Percentiles rank a stretch among this genome's conserved stretches.
Evolutionary conservation across 345 rosid species (phyloP).

Genomic region (Trapa incisa): DNA sequence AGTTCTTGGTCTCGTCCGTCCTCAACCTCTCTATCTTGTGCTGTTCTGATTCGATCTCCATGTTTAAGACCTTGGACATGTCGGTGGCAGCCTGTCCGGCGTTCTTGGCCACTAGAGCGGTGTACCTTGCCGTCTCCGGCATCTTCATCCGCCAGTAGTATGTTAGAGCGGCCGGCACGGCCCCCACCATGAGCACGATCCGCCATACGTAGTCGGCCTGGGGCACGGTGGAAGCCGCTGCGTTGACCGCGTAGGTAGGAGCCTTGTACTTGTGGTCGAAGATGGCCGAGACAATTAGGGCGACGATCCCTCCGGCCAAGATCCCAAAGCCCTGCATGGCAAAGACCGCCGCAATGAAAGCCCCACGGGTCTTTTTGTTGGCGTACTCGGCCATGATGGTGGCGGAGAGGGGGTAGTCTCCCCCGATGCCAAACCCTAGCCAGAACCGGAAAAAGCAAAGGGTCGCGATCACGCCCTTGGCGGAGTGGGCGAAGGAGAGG

Average conservation of each 20-base stretch:
- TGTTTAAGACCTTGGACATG: constrained; percentile 64
- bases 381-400: constrained; percentile 86
- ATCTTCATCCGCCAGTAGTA: constrained; percentile 63
- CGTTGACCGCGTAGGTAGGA: constrained; percentile 21
- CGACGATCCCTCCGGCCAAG: constrained; percentile 44
- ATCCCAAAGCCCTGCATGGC: constrained; percentile 82
- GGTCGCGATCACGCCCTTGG: constrained; percentile 39
- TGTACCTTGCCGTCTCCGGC: constrained; percentile 85
- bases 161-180: constrained; percentile 51
- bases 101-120: constrained; percentile 52
- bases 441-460: constrained; percentile 79
- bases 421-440: constrained; percentile 83
- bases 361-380: constrained; percentile 61
- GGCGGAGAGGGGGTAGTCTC: constrained; percentile 79
- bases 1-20: constrained; percentile 17
- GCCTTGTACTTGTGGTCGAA: constrained; percentile 32
- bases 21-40: constrained; percentile 20
- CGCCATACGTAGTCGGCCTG: constrained; percentile 67
- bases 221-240: constrained; percentile 35
- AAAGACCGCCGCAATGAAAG: constrained; percentile 63
- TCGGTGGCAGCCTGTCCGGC: constrained; percentile 51
- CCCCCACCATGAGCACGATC: constrained; percentile 53
- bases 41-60: constrained; percentile 40
- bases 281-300: constrained; percentile 24
- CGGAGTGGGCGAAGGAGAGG: constrained; percentile 33